phyloP scores from a whole-genome alignment of 805 yeast genomes.

The Candida pseudoglaebosa region DNA sequence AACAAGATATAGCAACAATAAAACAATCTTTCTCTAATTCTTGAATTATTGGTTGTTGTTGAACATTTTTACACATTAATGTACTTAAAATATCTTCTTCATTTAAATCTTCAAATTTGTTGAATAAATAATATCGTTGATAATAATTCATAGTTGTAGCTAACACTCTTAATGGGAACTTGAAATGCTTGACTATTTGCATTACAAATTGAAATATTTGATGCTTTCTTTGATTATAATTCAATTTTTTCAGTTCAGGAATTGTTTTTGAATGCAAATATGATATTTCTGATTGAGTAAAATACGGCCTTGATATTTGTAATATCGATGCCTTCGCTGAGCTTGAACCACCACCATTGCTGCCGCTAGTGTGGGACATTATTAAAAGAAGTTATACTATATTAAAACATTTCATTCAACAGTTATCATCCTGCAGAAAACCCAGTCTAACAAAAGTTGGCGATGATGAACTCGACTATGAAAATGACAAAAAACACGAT shows the following conservation, averaged over 20 bases:
- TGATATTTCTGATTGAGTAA: conserved; percentile 51
- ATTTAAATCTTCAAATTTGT: conserved; percentile 44
- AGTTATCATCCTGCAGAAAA: too few relatives aligned
- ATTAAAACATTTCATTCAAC: too few relatives aligned
- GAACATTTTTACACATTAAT: conserved; percentile 6
- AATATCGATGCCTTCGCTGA: conserved; percentile 15
- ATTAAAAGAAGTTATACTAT: too few relatives aligned
- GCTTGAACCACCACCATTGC: too few relatives aligned
- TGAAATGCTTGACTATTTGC: conserved; percentile 49
- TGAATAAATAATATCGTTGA: conserved; percentile 67
- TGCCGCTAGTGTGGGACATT: too few relatives aligned
- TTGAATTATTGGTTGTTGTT: conserved; percentile 17
- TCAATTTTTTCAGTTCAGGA: conserved; percentile 40
- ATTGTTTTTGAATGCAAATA: conserved; percentile 51
- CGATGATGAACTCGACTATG: too few relatives aligned
- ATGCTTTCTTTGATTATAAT: conserved; percentile 48
- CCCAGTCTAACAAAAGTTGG: too few relatives aligned
- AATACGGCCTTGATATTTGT: conserved; percentile 57
- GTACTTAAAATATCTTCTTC: conserved; percentile 20
- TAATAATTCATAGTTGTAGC: conserved; percentile 69
- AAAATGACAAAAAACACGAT: too few relatives aligned
- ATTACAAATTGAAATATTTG: conserved; percentile 53
- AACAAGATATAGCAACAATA: conserved; percentile 64
- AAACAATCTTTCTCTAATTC: conserved; percentile 42
- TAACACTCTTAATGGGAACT: conserved; percentile 67